Conservation (phyloP, 164 flowering plant species). For the Euptelea pleiosperma region DNA sequence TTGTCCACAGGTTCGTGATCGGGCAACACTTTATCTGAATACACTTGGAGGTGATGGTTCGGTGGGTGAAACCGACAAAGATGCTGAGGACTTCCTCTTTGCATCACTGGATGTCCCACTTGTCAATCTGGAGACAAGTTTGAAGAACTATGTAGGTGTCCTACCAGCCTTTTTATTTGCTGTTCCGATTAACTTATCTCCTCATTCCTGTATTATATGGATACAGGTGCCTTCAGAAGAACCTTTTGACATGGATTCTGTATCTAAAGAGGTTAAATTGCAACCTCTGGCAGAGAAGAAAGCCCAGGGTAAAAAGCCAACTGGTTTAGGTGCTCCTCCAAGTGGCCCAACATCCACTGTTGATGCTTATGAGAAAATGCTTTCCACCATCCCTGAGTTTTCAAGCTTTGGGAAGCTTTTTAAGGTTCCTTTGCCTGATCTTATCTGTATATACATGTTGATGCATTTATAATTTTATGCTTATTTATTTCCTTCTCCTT, state of each 20-base stretch:
- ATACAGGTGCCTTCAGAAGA: conserved; percentile 82
- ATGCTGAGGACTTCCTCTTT: conserved; percentile 76
- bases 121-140: conserved; percentile 73
- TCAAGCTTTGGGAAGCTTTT: conserved; percentile 82
- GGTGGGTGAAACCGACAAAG: conserved; percentile 64
- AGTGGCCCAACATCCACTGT: conserved; percentile 56
- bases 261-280: conserved; percentile 80
- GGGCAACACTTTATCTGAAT: conserved; percentile 92
- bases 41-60: conserved; percentile 76
- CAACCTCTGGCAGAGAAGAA: conserved; percentile 93
- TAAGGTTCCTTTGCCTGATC: conserved; percentile 52
- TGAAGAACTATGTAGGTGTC: conserved; percentile 75
- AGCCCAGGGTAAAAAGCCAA: conserved; percentile 84
- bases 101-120: conserved; percentile 82
- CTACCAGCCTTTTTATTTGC: background rate
- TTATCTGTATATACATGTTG: background rate
- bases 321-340: conserved; percentile 79
- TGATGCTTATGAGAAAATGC: conserved; percentile 81
- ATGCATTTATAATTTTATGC: background rate
- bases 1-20: conserved; percentile 79
- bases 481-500: background rate
- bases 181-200: background rate
- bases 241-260: conserved; percentile 74
- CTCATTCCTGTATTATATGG: conserved; percentile 14
- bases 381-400: conserved; percentile 84